Conservation (phyloP, 1,284 basidiomycete species). For the Exobasidium cylindrosporum region DNA sequence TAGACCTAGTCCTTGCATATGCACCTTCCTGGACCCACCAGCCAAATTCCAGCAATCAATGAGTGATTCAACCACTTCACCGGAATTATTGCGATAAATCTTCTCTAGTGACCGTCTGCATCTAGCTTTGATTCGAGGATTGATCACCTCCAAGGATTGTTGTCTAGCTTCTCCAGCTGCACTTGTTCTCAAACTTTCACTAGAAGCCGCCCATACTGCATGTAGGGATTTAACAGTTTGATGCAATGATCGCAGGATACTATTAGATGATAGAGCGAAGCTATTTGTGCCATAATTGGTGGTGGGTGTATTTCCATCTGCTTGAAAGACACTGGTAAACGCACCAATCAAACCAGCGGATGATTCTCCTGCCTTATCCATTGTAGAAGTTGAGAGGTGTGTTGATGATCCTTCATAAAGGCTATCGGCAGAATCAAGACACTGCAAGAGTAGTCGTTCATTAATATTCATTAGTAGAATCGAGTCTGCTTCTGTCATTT, state of each 20-base stretch:
- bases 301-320: constrained; percentile 16
- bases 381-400: background rate
- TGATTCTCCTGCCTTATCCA: constrained; percentile 12
- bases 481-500: constrained; percentile 32
- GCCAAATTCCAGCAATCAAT: constrained; percentile 68
- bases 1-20: background rate
- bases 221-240: constrained; percentile 32
- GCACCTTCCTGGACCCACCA: background rate
- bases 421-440: constrained; percentile 17
- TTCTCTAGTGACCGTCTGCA: constrained; percentile 66
- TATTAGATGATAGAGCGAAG: constrained; percentile 1
- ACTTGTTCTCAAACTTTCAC: constrained; percentile 1
- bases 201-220: constrained; percentile 25
- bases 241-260: constrained; percentile 18
- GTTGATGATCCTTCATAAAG: constrained; percentile 11
- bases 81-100: constrained; percentile 74
- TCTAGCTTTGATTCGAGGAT: constrained; percentile 21
- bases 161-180: background rate
- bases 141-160: constrained; percentile 25
- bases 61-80: constrained; percentile 76
- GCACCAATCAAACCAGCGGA: constrained; percentile 38
- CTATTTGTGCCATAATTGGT: background rate
- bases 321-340: constrained; percentile 18
- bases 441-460: constrained; percentile 30
- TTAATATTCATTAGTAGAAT: constrained; percentile 35